These are phyloP conservation scores for Physcomitrium patens DNA, from an alignment of 225 moss, liverwort and hornwort genomes.

Conservation along the genomic window DNA sequence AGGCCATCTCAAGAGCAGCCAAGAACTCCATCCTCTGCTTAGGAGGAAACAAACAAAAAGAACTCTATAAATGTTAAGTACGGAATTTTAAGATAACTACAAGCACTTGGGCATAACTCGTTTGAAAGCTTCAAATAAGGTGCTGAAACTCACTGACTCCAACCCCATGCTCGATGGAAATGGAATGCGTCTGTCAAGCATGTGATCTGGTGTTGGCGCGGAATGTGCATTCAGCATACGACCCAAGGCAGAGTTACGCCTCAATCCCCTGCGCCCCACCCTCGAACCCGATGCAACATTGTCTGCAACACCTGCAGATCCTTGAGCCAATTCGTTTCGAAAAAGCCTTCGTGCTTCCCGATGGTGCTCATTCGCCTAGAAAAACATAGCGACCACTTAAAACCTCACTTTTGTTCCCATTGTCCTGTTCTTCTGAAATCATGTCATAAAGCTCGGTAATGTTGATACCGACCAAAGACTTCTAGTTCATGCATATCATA, in stretches of 20 bases:
- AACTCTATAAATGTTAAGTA: slow-evolving; percentile 7
- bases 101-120: slow-evolving; percentile 11
- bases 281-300: slow-evolving; percentile 60
- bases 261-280: slow-evolving; percentile 49
- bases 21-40: slow-evolving; percentile 69
- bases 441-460: slow-evolving; percentile 5
- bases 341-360: slow-evolving; percentile 57
- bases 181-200: slow-evolving; percentile 52
- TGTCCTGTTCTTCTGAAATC: slow-evolving; percentile 8
- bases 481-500: too few relatives aligned
- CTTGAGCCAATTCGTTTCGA: slow-evolving; percentile 43
- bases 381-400: slow-evolving; percentile 26
- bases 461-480: too few relatives aligned
- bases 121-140: neutral
- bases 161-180: slow-evolving; percentile 67
- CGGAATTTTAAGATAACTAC: neutral
- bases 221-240: slow-evolving; percentile 45
- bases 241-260: slow-evolving; percentile 42
- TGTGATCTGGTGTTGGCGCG: slow-evolving; percentile 39
- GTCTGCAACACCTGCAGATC: slow-evolving; percentile 33
- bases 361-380: slow-evolving; percentile 54
- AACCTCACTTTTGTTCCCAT: neutral
- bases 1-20: slow-evolving; percentile 69
- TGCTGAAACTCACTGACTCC: slow-evolving; percentile 57
- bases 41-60: slow-evolving; percentile 8